Evolutionary conservation across 257 asterid genomes (phyloP).

Genomic region (Nicotiana noctiflora): DNA sequence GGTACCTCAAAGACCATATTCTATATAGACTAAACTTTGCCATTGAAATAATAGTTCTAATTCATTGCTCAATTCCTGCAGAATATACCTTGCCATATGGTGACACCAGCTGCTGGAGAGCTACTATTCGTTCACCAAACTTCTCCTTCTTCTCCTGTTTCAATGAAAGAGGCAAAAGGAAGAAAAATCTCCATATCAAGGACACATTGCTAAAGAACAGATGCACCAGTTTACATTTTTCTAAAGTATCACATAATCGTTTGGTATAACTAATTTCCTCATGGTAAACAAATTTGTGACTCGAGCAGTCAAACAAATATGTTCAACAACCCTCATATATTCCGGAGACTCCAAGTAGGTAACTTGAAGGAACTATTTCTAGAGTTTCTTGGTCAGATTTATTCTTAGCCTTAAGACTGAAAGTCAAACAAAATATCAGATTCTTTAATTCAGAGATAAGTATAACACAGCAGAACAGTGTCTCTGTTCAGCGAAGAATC

Average conservation of each 20-base stretch:
- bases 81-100: constrained; percentile 80
- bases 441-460: not conserved
- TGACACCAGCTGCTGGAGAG: constrained; percentile 91
- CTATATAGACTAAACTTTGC: not conserved
- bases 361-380: not conserved
- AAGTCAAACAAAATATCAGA: not conserved
- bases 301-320: not conserved
- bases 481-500: not conserved
- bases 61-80: not conserved
- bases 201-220: not conserved
- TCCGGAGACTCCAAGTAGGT: not conserved
- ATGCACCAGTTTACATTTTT: not conserved
- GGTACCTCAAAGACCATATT: not conserved
- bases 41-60: not conserved
- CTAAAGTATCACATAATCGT: not conserved
- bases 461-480: not conserved
- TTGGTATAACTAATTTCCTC: not conserved
- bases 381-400: not conserved
- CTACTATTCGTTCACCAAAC: constrained; percentile 66
- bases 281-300: not conserved
- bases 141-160: constrained; percentile 82
- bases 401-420: not conserved
- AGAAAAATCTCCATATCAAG: not conserved
- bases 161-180: not conserved
- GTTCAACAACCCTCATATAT: not conserved